A percentile compares a stretch with the other conserved stretches of the same genome.
Evolutionary conservation across 2,329 filamentous ascomycete genomes (phyloP).

Genomic region (Scytalidium lignicola): DNA sequence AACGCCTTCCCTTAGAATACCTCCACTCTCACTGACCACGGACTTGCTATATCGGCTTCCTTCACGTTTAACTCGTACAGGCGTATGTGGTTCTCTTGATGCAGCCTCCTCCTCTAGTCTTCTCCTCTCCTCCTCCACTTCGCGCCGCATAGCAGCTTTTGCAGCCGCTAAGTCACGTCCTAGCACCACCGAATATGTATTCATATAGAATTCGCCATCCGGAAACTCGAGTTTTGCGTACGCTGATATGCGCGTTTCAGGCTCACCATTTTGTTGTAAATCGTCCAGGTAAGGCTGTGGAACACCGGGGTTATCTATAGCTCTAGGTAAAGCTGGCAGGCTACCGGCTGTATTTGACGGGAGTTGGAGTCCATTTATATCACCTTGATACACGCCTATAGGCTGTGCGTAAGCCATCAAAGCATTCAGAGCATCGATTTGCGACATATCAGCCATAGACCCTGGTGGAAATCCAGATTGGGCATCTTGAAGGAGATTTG

Average conservation of each 20-base stretch:
- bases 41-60: constrained; percentile 43
- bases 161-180: constrained; percentile 65
- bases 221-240: constrained; percentile 61
- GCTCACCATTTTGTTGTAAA: constrained; percentile 11
- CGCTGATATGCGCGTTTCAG: constrained; percentile 31
- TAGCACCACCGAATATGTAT: constrained; percentile 65
- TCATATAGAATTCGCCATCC: constrained; percentile 76
- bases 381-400: background rate
- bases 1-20: constrained; percentile 60
- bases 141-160: constrained; percentile 41
- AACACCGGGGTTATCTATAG: constrained; percentile 7
- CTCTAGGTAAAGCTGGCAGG: constrained; percentile 7
- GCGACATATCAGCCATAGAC: background rate
- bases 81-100: constrained; percentile 37
- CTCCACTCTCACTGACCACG: constrained; percentile 65
- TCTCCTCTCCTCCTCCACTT: constrained; percentile 41
- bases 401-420: background rate
- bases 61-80: constrained; percentile 42
- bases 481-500: constrained; percentile 3
- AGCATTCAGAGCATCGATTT: constrained; percentile 1
- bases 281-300: constrained; percentile 12
- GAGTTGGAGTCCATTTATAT: background rate
- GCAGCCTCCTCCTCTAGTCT: constrained; percentile 45
- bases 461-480: constrained; percentile 1
- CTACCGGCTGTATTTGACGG: background rate